A percentile compares a stretch with the other conserved stretches of the same genome.
Evolutionary conservation across 306 rosid genomes (phyloP).

Genomic region (Urtica urens): DNA sequence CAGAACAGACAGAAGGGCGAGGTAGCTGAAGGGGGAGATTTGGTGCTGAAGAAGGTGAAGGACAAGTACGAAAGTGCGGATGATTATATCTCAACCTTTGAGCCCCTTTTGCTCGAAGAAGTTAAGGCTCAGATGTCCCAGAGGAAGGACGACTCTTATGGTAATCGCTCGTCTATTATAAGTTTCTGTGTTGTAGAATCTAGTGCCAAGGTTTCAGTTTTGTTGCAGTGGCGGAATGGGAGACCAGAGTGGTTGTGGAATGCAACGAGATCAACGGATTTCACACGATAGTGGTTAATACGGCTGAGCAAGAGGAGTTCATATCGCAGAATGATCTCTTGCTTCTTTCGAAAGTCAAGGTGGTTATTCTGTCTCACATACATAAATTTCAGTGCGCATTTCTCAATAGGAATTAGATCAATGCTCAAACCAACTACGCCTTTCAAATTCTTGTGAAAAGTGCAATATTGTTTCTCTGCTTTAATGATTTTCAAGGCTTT

Average conservation of each 20-base stretch:
- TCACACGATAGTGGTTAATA: conserved; percentile 49
- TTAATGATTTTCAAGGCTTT: no score
- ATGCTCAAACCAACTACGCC: no score
- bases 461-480: no score
- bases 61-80: conserved; percentile 46
- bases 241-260: conserved; percentile 46
- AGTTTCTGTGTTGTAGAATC: no score
- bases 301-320: conserved; percentile 24
- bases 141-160: conserved; percentile 45
- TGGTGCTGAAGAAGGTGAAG: conserved; percentile 40
- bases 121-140: conserved; percentile 62
- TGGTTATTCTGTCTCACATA: conserved; percentile 10
- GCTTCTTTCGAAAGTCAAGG: conserved; percentile 68
- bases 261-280: conserved; percentile 61
- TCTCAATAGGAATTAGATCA: background rate
- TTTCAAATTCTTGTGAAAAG: no score
- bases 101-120: conserved; percentile 84
- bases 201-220: no score
- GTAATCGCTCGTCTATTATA: conserved; percentile 15
- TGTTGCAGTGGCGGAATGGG: conserved; percentile 52
- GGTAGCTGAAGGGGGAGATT: conserved; percentile 9
- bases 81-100: conserved; percentile 71
- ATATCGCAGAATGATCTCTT: conserved; percentile 66
- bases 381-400: background rate
- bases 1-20: conserved; percentile 19